A percentile compares a stretch with the other conserved stretches of the same genome.
phyloP scores from a whole-genome alignment of 768 basidiomycete species.

The Pleurotus ostreatus region DNA sequence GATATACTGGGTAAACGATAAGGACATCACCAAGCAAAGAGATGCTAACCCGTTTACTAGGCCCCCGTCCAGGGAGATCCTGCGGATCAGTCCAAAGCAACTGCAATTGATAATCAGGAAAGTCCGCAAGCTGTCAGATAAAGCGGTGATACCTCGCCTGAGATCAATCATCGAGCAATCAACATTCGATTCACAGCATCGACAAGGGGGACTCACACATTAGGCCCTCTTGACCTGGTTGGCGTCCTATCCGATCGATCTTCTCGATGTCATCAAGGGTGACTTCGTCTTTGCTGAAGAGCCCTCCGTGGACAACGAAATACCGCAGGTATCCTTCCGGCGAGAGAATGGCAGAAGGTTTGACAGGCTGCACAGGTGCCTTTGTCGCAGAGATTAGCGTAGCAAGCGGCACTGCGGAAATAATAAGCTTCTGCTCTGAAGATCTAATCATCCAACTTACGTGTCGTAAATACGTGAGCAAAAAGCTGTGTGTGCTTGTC shows the following conservation, averaged over 20 bases:
- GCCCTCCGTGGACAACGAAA: conserved; percentile 94
- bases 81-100: conserved; percentile 97
- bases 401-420: conserved; percentile 73
- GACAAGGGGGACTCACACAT: conserved; percentile 67
- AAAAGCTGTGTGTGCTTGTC: conserved; percentile 56
- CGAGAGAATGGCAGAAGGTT: conserved; percentile 64
- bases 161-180: conserved; percentile 1
- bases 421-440: background rate
- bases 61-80: conserved; percentile 81
- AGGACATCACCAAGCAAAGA: background rate
- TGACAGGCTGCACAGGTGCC: conserved; percentile 39
- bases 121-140: background rate
- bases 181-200: background rate
- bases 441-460: conserved; percentile 40
- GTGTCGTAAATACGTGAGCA: conserved; percentile 86
- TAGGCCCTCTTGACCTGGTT: conserved; percentile 91
- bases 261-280: conserved; percentile 90
- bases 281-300: conserved; percentile 95
- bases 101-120: conserved; percentile 30
- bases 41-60: conserved; percentile 82
- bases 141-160: conserved; percentile 58
- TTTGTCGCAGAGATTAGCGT: conserved; percentile 78
- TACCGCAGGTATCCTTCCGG: conserved; percentile 81
- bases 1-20: conserved; percentile 9
- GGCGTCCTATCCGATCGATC: conserved; percentile 80